These are phyloP conservation scores for Erysimum cheiranthoides DNA, from an alignment of 345 rosid genomes.

Conservation along the genomic window DNA sequence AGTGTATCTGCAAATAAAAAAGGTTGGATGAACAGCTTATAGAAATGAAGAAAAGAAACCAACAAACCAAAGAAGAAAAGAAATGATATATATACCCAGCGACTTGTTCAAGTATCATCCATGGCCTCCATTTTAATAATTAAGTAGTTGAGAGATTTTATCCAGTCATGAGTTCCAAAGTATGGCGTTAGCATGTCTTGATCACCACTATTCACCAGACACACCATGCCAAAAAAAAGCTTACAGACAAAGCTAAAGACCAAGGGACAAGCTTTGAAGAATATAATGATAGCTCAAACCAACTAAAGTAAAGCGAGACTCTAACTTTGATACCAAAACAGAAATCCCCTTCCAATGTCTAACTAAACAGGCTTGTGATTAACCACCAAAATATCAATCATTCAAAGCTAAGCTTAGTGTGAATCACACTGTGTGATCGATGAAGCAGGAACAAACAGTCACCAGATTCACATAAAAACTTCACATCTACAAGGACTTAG, in stretches of 20 bases:
- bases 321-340: no score
- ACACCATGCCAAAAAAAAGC: neutral
- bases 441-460: neutral
- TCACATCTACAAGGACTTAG: slow-evolving; percentile 1
- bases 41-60: slow-evolving; percentile 3
- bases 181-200: slow-evolving; percentile 59
- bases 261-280: neutral
- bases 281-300: no score
- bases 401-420: neutral
- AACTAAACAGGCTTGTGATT: no score
- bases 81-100: slow-evolving; percentile 50
- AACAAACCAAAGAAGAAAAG: neutral
- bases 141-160: slow-evolving; percentile 54
- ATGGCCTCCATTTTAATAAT: slow-evolving; percentile 63
- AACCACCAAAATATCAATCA: neutral
- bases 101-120: slow-evolving; percentile 56
- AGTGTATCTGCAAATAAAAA: slow-evolving; percentile 50
- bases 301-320: no score
- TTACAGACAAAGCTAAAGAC: no score
- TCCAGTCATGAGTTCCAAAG: slow-evolving; percentile 64
- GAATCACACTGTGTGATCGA: neutral
- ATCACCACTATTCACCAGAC: slow-evolving; percentile 53
- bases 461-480: slow-evolving; percentile 1
- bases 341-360: no score
- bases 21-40: neutral